Evolutionary conservation across 2,329 filamentous ascomycete genomes (phyloP), one percentile per base, ranked within the genome.

Genomic region (Metarhizium brunneum): DNA sequence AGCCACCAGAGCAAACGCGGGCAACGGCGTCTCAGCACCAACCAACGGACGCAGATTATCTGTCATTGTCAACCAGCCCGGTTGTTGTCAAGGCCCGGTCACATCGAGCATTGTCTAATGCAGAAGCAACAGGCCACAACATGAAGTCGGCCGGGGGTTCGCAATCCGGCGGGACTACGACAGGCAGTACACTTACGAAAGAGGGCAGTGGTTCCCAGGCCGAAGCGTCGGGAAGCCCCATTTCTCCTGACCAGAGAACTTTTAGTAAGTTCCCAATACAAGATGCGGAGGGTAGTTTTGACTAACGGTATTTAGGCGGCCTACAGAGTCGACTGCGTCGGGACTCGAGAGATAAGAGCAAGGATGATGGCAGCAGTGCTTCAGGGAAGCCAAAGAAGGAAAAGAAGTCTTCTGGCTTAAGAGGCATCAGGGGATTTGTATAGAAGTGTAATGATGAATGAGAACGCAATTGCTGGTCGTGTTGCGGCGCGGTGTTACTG

Each of bases 291-390:
- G 11, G 3, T 20, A 18, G 40, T 16, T 20, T 18, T 20, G 18
- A 45, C 42, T 20, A 45, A 45, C 20, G 42, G 11, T 20, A 16
- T 18, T 57, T 52, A 76, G 78, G 77, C 18, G 75, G 76, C 25
- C 69, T 77, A 8, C 76, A 78, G 59, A 79, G 76, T 62, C 65
- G 72, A 35, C 65, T 73, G 1, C 73, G 74, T 3, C 76, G 80
- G 60, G 76, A 81, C 32, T 64, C 63, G 10, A 80, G 79, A 58
- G 76, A 78, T 38, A 77, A 76, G 59, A 69, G 68, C 49, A 70
- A 69, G 43, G 73, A 77, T 6, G 76, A 77, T 11, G 61, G 55
- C 69, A 73, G 63, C 55, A 35, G 52, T 61, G 66, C 1, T 10
- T 54, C 58, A 18, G 54, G 59, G 50, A 65, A 65, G 54, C 56